Evolutionary conservation across 352 stramenopile species (phyloP), one percentile per base, ranked within the genome.

Genomic region (Phytophthora uliginosa): DNA sequence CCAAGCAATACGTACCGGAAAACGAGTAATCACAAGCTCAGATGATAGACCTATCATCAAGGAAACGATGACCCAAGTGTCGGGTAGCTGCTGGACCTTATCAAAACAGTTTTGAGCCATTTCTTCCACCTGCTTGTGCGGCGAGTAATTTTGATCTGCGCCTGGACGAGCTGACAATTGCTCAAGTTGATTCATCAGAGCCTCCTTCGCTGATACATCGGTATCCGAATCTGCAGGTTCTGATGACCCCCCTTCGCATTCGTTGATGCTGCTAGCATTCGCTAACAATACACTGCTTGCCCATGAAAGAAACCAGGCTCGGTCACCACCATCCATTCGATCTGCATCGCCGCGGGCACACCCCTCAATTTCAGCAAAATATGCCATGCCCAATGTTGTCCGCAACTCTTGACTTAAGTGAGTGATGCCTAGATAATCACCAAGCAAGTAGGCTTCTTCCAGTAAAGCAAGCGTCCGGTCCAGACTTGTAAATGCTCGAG

Each of bases 331-430:
- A 33, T 63, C 55, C 47, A 59, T 70, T 50, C 3, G 22, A 45
- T 69, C 61, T 33, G 33, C 28, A 15, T 60, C 51, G 18, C 26
- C n/a, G 20, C 53, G 26, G 22, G 36, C 34, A 6, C 58, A 54
- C 33, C 64, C 34, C 28, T 84, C 82, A 1, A 82, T 69, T 54
- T 76, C 59, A 65, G 79, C 62, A 22, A 88, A 59, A 57, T 89
- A 94, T 1, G 83, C 80, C 47, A 76, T 74, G 8, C 83, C 87
- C 33, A 91, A 70, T 13, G 74, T 75, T 34, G 66, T 62, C 3
- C 83, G 78, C 8, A 93, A 58, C 52, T 83, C 59, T 63, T 88
- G 80, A 28, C 63, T 84, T 59, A 93, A 15, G 55, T 91, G 59
- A 7, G 77, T 52, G 18, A 94, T 74, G 7, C 74, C 74, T 31